Evolutionary conservation across 1,139 yeast species (phyloP), one percentile per base, ranked within the genome.

Genomic region (Eremothecium gossypii): DNA sequence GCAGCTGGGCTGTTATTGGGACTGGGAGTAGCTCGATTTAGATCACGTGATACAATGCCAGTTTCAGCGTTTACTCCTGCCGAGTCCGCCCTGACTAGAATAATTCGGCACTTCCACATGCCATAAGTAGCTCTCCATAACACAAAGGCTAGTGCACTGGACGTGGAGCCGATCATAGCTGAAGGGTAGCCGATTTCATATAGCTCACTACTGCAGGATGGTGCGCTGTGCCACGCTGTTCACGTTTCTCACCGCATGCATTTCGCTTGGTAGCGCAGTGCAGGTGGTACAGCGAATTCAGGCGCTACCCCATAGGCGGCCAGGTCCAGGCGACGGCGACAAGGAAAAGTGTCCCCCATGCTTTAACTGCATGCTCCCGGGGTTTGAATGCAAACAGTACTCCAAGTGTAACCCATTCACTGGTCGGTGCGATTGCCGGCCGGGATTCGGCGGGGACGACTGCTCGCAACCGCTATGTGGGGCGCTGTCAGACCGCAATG

Each of bases 381-480:
- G 87, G 48, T 87, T 85, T 56, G 82, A 79, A 49, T 91, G 98
- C 63, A 78, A 84, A 44, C 98, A 91, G 57, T 91, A 81, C 59
- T 87, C 95, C 27, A 66, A 65, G 26, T 91, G 98, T 67, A 85
- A 91, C 59, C 74, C 83, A 36, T 85, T 71, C 62, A 83, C 93
- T 2, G 98, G 98, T 1, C 74, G 79, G 60, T 91, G 98, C 66
- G 95, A 84, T 45, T 91, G 98, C 64, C 77, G 85, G 36, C 80
- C 77, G 30, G 98, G 98, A 0, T 91, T 82, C 64, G 96, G 96
- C 4, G 96, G 97, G 7, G 78, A 79, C 54, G 96, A 91, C 59
- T 91, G 98, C 63, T 73, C 89, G 1, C 75, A 76, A 52, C 96
- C 98, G 0, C 71, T 86, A 31, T 91, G 98, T 68, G 98, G 97